These are phyloP conservation scores for Kuraishia floccosa DNA, from an alignment of 805 yeast genomes.

Conservation along the genomic window DNA sequence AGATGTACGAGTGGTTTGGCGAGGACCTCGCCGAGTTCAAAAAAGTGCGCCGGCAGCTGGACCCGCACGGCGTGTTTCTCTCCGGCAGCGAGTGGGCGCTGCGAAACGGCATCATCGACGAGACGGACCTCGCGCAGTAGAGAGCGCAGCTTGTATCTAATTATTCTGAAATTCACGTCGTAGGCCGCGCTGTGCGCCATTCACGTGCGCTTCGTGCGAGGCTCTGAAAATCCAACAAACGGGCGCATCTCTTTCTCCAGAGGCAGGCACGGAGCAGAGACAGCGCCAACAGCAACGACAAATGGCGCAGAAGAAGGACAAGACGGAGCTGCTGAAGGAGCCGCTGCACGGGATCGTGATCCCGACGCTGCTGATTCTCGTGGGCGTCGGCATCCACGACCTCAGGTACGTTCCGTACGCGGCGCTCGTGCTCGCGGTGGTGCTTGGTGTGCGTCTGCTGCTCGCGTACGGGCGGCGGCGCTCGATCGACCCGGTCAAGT, in stretches of 20 bases:
- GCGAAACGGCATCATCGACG: slow-evolving; percentile 60
- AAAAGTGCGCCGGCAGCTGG: slow-evolving; percentile 51
- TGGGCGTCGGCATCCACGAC: slow-evolving; percentile 48
- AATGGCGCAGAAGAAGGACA: too few relatives aligned
- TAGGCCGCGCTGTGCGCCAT: too few relatives aligned
- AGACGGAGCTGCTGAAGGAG: slow-evolving; percentile 40
- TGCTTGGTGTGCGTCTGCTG: slow-evolving; percentile 21
- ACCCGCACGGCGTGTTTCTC: slow-evolving; percentile 75
- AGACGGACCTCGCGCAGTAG: slow-evolving; percentile 2
- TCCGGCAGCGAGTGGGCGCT: slow-evolving; percentile 72
- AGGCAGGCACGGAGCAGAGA: too few relatives aligned
- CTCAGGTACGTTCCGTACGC: slow-evolving; percentile 36
- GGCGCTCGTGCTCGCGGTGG: slow-evolving; percentile 25
- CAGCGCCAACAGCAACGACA: too few relatives aligned
- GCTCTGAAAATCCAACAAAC: too few relatives aligned
- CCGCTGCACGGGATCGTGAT: slow-evolving; percentile 72
- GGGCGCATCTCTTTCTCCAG: too few relatives aligned
- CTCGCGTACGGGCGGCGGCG: slow-evolving; percentile 25
- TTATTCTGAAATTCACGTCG: too few relatives aligned
- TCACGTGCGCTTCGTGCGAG: too few relatives aligned
- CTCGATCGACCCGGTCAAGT: slow-evolving; percentile 37
- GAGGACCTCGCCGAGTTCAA: slow-evolving; percentile 52
- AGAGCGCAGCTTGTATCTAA: too few relatives aligned
- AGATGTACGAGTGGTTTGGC: slow-evolving; percentile 73
- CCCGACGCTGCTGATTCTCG: slow-evolving; percentile 48